These are phyloP conservation scores for Asterophora lycoperdoides DNA, from an alignment of 768 basidiomycete species.

Conservation along the genomic window DNA sequence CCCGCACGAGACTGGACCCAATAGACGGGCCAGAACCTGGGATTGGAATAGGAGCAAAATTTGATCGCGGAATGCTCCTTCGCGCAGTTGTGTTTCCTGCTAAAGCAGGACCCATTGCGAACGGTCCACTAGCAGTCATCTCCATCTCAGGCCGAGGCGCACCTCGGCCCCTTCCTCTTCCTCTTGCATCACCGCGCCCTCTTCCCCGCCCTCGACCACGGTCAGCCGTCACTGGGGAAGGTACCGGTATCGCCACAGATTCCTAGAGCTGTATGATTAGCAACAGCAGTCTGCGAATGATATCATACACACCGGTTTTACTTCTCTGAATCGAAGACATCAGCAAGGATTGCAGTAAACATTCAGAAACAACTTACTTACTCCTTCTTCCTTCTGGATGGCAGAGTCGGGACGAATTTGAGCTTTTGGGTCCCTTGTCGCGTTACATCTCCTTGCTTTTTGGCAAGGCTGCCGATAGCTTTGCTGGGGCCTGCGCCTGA, in stretches of 20 bases:
- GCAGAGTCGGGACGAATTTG: conserved; percentile 77
- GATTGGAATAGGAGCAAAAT: conserved; percentile 47
- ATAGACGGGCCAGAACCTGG: conserved; percentile 36
- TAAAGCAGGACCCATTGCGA: conserved; percentile 80
- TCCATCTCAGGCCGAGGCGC: conserved; percentile 50
- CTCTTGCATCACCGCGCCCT: conserved; percentile 46
- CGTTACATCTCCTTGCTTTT: conserved; percentile 67
- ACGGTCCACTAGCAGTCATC: conserved; percentile 85
- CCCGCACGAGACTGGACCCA: conserved; percentile 48
- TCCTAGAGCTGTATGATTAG: conserved; percentile 38
- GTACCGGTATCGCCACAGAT: conserved; percentile 30
- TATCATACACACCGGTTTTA: conserved; percentile 49
- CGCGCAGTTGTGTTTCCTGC: conserved; percentile 49
- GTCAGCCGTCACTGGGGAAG: conserved; percentile 31
- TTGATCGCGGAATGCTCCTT: conserved; percentile 49
- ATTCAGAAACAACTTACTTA: conserved; percentile 37
- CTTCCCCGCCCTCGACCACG: conserved; percentile 46
- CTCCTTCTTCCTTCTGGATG: conserved; percentile 76
- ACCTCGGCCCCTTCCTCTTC: conserved; percentile 52
- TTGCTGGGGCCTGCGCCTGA: conserved; percentile 39
- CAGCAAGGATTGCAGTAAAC: conserved; percentile 2
- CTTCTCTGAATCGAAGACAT: conserved; percentile 42
- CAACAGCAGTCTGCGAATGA: background rate
- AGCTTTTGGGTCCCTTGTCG: conserved; percentile 71
- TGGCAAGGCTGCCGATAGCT: conserved; percentile 74